Conservation (phyloP, 2,329 filamentous ascomycete genomes). For the Cordyceps tenuipes region DNA sequence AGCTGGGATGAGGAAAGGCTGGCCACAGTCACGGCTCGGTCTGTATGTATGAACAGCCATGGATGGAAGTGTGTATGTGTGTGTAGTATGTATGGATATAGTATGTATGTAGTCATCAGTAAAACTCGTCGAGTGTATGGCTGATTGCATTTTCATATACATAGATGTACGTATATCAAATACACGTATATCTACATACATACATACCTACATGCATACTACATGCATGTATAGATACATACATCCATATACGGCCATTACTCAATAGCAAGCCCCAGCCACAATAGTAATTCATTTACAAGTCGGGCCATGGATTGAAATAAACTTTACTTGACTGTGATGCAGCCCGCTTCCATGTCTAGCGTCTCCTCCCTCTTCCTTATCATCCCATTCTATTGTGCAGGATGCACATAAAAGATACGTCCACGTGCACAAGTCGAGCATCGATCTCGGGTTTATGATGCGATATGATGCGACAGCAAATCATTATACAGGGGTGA, state of each 20-base stretch:
- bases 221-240: no score
- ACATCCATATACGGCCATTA: no score
- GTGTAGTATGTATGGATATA: no score
- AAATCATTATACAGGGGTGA: neutral
- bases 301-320: neutral
- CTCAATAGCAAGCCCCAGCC: neutral
- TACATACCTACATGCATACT: no score
- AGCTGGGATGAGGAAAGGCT: neutral
- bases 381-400: neutral
- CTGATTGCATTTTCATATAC: no score
- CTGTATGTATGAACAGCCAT: neutral
- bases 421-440: neutral
- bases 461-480: neutral
- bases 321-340: no score
- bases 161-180: no score
- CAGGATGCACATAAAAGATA: neutral
- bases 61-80: neutral
- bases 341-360: no score
- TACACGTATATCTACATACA: no score
- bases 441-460: neutral
- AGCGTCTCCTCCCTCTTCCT: neutral
- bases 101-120: neutral
- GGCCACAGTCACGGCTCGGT: neutral
- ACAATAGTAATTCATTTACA: neutral
- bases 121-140: neutral